Evolutionary conservation across 352 stramenopile genomes (phyloP).

Genomic region (Phytopythium sindhum): DNA sequence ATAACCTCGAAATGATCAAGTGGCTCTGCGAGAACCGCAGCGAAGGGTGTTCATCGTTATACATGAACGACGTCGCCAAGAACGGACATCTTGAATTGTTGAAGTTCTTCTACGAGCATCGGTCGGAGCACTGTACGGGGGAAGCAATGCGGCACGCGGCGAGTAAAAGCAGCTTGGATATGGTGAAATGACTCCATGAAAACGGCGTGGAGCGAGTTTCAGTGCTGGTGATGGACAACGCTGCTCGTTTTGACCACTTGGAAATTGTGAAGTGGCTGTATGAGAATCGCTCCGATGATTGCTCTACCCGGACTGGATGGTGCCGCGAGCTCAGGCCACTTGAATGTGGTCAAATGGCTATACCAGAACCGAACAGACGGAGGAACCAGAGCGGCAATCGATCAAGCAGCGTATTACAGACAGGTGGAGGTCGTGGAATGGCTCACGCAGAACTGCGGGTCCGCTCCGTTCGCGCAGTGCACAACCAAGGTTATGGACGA

Average conservation of each 20-base stretch:
- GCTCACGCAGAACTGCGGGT: slow-evolving; percentile 7
- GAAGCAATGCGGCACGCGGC: no score
- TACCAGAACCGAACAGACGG: slow-evolving; percentile 16
- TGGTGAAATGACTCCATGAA: neutral
- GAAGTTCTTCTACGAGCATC: no score
- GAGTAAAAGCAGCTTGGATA: neutral
- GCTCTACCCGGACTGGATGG: neutral
- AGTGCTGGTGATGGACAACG: slow-evolving; percentile 8
- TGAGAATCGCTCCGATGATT: neutral
- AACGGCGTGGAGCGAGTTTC: neutral
- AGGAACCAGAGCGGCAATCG: slow-evolving; percentile 18
- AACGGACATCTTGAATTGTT: no score
- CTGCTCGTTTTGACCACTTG: slow-evolving; percentile 6
- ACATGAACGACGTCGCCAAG: no score
- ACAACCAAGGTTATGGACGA: slow-evolving; percentile 3
- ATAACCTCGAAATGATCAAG: no score
- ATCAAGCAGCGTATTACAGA: slow-evolving; percentile 12
- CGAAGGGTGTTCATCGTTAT: no score
- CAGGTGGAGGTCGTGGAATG: slow-evolving; percentile 19
- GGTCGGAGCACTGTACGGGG: no score
- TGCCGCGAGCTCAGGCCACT: neutral
- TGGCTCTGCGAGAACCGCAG: no score
- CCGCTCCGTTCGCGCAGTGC: slow-evolving; percentile 13
- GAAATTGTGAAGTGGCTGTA: slow-evolving; percentile 14
- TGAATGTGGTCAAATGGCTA: slow-evolving; percentile 11